Conservation (phyloP, 225 moss, liverwort and hornwort genomes). For the Takakia lepidozioides region DNA sequence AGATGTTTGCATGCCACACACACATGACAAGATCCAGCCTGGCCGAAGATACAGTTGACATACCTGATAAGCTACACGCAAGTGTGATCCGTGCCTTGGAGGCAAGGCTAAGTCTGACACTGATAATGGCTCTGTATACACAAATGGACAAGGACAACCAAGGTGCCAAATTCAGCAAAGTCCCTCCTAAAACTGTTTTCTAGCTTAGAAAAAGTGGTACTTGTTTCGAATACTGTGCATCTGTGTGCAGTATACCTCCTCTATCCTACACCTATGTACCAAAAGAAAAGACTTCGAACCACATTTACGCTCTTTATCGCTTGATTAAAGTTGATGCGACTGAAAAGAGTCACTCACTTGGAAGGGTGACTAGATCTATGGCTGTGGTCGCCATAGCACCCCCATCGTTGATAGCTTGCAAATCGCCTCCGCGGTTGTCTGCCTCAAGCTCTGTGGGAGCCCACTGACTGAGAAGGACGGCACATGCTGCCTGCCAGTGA, state of each 20-base stretch:
- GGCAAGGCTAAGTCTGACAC: slow-evolving; percentile 37
- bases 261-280: no score
- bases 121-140: slow-evolving; percentile 21
- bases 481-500: slow-evolving; percentile 1
- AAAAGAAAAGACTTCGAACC: no score
- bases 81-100: slow-evolving; percentile 41
- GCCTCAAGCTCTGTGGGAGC: slow-evolving; percentile 19
- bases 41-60: background rate
- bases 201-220: no score
- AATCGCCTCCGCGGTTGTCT: slow-evolving; percentile 14
- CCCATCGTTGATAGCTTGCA: slow-evolving; percentile 10
- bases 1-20: no score
- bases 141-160: background rate
- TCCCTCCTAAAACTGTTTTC: no score
- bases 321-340: background rate
- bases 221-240: no score
- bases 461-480: slow-evolving; percentile 29
- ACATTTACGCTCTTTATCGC: no score
- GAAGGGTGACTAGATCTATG: slow-evolving; percentile 16
- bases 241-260: no score
- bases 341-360: no score
- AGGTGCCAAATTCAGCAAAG: no score
- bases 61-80: slow-evolving; percentile 50
- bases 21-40: background rate
- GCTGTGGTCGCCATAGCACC: slow-evolving; percentile 1